Percentiles rank a stretch among this genome's conserved stretches.
These are phyloP conservation scores for Amanita inopinata DNA, from an alignment of 768 basidiomycete genomes.

Conservation along the genomic window DNA sequence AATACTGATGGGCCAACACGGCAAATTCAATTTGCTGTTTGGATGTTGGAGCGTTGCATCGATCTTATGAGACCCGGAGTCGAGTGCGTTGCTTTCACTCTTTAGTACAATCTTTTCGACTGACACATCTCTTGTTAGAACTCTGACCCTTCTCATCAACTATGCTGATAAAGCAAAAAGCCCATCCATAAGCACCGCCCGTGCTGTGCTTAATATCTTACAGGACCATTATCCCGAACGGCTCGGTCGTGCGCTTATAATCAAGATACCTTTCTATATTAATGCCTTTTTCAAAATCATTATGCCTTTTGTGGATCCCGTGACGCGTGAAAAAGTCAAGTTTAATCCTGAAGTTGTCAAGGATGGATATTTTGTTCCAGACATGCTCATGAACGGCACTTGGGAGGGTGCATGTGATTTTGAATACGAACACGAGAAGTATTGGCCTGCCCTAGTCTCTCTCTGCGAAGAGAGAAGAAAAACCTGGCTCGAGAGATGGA, in stretches of 20 bases:
- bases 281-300: slow-evolving; percentile 71
- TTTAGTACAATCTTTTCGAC: not conserved
- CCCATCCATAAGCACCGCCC: slow-evolving; percentile 31
- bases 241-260: slow-evolving; percentile 62
- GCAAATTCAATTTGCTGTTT: slow-evolving; percentile 68
- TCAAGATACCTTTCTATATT: slow-evolving; percentile 75
- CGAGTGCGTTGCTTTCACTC: slow-evolving; percentile 50
- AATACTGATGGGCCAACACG: slow-evolving; percentile 63
- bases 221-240: slow-evolving; percentile 86
- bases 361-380: slow-evolving; percentile 57
- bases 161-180: slow-evolving; percentile 66
- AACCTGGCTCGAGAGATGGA: slow-evolving; percentile 54
- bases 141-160: slow-evolving; percentile 64
- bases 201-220: slow-evolving; percentile 50
- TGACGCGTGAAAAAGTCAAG: slow-evolving; percentile 65
- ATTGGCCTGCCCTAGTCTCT: slow-evolving; percentile 59
- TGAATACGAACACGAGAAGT: slow-evolving; percentile 63
- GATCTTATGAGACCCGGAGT: slow-evolving; percentile 78
- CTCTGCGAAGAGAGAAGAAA: slow-evolving; percentile 42
- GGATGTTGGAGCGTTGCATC: slow-evolving; percentile 65
- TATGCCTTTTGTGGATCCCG: slow-evolving; percentile 73
- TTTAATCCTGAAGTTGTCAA: slow-evolving; percentile 63
- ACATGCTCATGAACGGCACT: slow-evolving; percentile 58
- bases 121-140: slow-evolving; percentile 28
- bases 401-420: slow-evolving; percentile 67